Base-by-base conservation (phyloP, 345 rosid species). In the Erodium maritimum region DNA sequence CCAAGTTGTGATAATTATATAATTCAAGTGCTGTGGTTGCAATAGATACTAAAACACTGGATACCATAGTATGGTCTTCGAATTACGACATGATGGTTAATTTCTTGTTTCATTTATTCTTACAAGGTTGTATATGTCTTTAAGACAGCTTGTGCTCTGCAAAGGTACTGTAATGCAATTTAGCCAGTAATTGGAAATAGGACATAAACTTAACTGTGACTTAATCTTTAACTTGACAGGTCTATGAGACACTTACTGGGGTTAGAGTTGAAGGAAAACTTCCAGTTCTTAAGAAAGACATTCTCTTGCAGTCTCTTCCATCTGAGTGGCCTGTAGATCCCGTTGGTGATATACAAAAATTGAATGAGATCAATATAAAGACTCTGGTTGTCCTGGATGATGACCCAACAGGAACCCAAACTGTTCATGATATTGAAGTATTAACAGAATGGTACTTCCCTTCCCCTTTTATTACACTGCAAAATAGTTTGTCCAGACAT, bases 381-480 rank as follows among this genome's bases (percentile, higher is more conserved):
- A 84, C 90, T 5, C 69, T 91, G 73, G 88, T 88, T 59, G 98
- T 91, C 66, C 86, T 91, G 69, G 98, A 91, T 72, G 98, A 91
- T 71, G 98, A 91, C 72, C 96, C 98, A 66, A 88, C 98, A 23
- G 96, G 98, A 72, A 91, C 98, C 56, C 98, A 91, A 75, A 91
- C 98, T n/a, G 95, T 91, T 76, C 94, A 88, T 67, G 88, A 81
- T 46, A 84, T 88, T 62, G 98, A 91, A 79, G 98, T 91, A 61
- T 69, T 91, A 66, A 91, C 96, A 37, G 98, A 91, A 86, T 91
- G 98, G 96, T 37, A 37, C 46, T 37, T 37, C 46, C 46, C 4
- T 37, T 37, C 10, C 1, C 8, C 1, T 37, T 3, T 37, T 37
- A 37, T 5, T 12, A 37, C 13, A 37, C 2, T 37, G 46, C 46